phyloP scores from a whole-genome alignment of 352 stramenopile genomes.

The Pythium volutum region DNA sequence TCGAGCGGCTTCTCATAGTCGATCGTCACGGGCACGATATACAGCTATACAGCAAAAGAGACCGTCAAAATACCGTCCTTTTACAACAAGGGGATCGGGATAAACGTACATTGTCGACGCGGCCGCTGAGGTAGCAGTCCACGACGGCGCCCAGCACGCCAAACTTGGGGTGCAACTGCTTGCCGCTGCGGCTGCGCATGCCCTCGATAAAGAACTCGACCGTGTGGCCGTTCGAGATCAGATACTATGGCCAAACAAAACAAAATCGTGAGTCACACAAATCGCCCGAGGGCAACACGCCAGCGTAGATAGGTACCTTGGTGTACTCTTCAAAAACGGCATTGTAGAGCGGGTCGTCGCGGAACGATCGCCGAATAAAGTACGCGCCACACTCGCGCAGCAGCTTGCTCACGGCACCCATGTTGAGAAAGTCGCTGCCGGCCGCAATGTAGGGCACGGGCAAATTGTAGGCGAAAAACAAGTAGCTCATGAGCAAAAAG shows the following conservation, averaged over 20 bases:
- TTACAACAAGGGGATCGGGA: background rate
- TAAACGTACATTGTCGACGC: conserved; percentile 69
- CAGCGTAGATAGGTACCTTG: no score
- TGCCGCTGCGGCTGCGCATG: conserved; percentile 77
- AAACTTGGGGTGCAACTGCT: conserved; percentile 82
- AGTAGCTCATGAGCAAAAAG: conserved; percentile 84
- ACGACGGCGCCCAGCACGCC: conserved; percentile 71
- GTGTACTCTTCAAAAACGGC: conserved; percentile 82
- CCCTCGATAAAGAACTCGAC: conserved; percentile 89
- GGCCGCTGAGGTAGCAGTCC: conserved; percentile 62
- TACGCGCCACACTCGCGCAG: conserved; percentile 72
- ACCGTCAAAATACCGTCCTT: background rate
- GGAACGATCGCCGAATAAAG: conserved; percentile 79
- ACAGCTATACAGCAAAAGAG: conserved; percentile 36
- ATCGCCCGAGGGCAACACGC: no score
- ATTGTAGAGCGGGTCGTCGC: conserved; percentile 66
- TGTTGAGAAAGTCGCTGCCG: conserved; percentile 76
- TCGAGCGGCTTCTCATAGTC: conserved; percentile 87
- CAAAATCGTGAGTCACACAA: background rate
- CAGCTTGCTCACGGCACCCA: conserved; percentile 62
- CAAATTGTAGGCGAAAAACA: conserved; percentile 89
- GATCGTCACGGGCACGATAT: conserved; percentile 82
- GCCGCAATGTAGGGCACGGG: conserved; percentile 79
- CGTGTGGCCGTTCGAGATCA: conserved; percentile 69
- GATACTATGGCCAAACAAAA: conserved; percentile 35